Evolutionary conservation across 1,284 basidiomycete genomes (phyloP), one percentile per base, ranked within the genome.

Genomic region (Rhodotorula mucilaginosa): DNA sequence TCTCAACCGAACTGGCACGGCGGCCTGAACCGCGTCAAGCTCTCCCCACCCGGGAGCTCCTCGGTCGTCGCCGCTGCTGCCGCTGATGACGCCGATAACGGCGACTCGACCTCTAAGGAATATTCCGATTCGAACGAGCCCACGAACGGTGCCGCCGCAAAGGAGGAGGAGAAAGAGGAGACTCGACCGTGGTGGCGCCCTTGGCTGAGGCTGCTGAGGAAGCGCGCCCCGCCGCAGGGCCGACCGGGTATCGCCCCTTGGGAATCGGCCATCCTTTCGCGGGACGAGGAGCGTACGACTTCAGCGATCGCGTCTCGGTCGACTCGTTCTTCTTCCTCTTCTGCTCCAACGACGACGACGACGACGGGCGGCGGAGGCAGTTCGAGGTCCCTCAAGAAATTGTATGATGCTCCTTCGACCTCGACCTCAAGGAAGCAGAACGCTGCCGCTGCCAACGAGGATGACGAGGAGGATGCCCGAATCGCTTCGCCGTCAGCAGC

Each of bases 221-320:
- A 64, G 58, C 34, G 62, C 23, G 67, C 62, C 4, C 62, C 58
- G 49, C 62, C 61, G 47, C 67, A 68, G 31, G 67, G 67, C 1
- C 39, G 67, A 5, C 67, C 62, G 13, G 67, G 67, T 6, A 44
- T 60, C 23, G 61, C 67, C 16, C 61, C 61, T 8, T 68, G 62
- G 65, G 31, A n/a, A 10, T 58, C 58, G 6, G 58, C 34, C 26
- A 26, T 31, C n/a, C n/a, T n/a, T 8, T 39, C 57, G 18, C 21
- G 21, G 19, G 57, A 39, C 23, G 29, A 44, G 6, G 58, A 44
- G 21, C 34, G 34, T 0, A 26, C 51, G 34, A 34, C 57, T 21
- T n/a, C 52, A 5, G 26, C 26, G 26, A 4, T 15, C 3, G n/a
- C 54, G 26, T 15, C n/a, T 10, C n/a, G 16, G n/a, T 12, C 52